Percentiles rank a stretch among this genome's conserved stretches.
These are phyloP conservation scores for Eucalyptus guilfoylei DNA, from an alignment of 345 rosid genomes.

Conservation along the genomic window DNA sequence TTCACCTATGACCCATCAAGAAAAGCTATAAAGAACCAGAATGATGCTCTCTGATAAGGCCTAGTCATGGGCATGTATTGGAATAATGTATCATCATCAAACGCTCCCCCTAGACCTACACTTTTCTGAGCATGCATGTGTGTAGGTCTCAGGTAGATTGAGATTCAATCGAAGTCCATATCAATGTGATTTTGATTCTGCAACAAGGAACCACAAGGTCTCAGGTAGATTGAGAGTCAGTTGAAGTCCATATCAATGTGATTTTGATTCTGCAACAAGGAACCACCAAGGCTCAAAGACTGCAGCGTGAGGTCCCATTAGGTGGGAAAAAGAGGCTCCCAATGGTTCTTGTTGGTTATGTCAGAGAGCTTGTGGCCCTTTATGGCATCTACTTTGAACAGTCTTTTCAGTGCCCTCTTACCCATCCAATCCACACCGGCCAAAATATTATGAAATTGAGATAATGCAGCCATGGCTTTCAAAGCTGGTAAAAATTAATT, in stretches of 20 bases:
- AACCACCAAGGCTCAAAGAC: neutral
- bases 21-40: neutral
- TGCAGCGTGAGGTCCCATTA: neutral
- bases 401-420: neutral
- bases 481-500: neutral
- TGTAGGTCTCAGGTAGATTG: neutral
- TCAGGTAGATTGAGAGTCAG: neutral
- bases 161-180: neutral
- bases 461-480: neutral
- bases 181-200: neutral
- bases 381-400: neutral
- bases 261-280: neutral
- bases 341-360: neutral
- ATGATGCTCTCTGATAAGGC: neutral
- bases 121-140: neutral
- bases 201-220: neutral
- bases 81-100: neutral
- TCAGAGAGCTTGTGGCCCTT: neutral
- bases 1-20: neutral
- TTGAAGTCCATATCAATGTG: neutral
- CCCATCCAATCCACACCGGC: neutral
- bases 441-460: neutral
- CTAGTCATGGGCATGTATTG: neutral
- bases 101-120: neutral
- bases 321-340: neutral